Percentiles rank a stretch among this genome's conserved stretches.
These are phyloP conservation scores for Cyamopsis tetragonoloba DNA, from an alignment of 306 rosid genomes.

Conservation along the genomic window DNA sequence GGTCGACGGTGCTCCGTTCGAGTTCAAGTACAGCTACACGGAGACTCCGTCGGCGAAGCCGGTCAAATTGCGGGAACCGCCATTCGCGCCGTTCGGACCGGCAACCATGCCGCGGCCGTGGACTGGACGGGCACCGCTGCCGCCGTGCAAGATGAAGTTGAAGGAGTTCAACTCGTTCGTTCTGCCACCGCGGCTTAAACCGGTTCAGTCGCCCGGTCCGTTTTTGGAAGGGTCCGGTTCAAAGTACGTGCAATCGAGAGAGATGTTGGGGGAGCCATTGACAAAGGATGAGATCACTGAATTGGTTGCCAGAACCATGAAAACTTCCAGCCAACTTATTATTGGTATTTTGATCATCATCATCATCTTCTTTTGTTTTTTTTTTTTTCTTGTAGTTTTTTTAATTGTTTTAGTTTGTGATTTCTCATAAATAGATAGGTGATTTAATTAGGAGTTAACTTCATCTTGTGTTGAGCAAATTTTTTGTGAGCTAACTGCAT, in stretches of 20 bases:
- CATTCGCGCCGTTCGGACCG: slow-evolving; percentile 60
- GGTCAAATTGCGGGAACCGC: slow-evolving; percentile 54
- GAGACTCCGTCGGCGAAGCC: slow-evolving; percentile 69
- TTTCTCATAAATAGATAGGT: no score
- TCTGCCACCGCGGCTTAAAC: slow-evolving; percentile 54
- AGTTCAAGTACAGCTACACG: slow-evolving; percentile 80
- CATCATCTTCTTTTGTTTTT: no score
- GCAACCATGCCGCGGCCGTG: slow-evolving; percentile 58
- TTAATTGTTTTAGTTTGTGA: background rate
- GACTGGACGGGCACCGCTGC: slow-evolving; percentile 69
- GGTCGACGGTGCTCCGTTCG: slow-evolving; percentile 60
- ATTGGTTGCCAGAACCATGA: slow-evolving; percentile 39
- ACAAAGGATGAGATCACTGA: slow-evolving; percentile 49
- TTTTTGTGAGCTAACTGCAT: no score
- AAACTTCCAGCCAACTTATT: slow-evolving; percentile 43
- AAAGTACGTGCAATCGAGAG: slow-evolving; percentile 43
- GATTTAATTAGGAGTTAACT: no score
- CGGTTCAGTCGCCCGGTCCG: slow-evolving; percentile 62
- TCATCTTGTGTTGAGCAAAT: no score
- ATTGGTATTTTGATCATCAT: slow-evolving; percentile 44
- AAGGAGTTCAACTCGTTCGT: slow-evolving; percentile 54
- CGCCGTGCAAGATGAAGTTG: slow-evolving; percentile 55
- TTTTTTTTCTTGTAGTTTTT: background rate
- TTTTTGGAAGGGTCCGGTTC: slow-evolving; percentile 46
- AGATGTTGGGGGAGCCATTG: slow-evolving; percentile 66